These are phyloP conservation scores for Rubia tinctorum DNA, from an alignment of 305 asterid species.

Conservation along the genomic window DNA sequence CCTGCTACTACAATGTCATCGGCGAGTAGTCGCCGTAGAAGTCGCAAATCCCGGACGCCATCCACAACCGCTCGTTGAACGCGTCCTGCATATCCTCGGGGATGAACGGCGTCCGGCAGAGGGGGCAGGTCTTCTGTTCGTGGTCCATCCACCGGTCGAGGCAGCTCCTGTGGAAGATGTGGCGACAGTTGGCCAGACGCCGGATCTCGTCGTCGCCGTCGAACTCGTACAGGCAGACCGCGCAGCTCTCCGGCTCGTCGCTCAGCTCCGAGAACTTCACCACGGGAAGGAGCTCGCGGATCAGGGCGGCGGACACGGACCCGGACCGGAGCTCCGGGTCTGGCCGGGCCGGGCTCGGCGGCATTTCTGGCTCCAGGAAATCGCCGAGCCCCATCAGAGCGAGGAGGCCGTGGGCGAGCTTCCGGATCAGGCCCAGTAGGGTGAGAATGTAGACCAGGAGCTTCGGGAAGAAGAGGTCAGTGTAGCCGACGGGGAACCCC, in stretches of 20 bases:
- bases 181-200: slow-evolving; percentile 57
- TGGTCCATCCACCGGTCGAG: slow-evolving; percentile 91
- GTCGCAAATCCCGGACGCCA: slow-evolving; percentile 68
- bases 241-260: slow-evolving; percentile 58
- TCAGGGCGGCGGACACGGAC: slow-evolving; percentile 49
- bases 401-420: slow-evolving; percentile 29
- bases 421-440: slow-evolving; percentile 49
- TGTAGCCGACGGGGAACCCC: slow-evolving; percentile 90
- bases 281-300: slow-evolving; percentile 69
- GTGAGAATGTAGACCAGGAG: slow-evolving; percentile 52
- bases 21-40: slow-evolving; percentile 59
- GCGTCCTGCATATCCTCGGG: slow-evolving; percentile 72
- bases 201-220: slow-evolving; percentile 66
- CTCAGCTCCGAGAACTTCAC: slow-evolving; percentile 53
- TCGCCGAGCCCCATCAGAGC: slow-evolving; percentile 53
- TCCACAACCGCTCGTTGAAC: slow-evolving; percentile 62
- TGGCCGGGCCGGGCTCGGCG: slow-evolving; percentile 18
- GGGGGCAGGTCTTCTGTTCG: slow-evolving; percentile 81
- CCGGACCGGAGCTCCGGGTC: slow-evolving; percentile 37
- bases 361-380: slow-evolving; percentile 69
- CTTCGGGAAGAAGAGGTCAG: slow-evolving; percentile 72
- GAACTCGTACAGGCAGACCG: slow-evolving; percentile 64
- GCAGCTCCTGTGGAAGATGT: slow-evolving; percentile 64
- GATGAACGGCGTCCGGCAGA: slow-evolving; percentile 59
- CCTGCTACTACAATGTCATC: slow-evolving; percentile 34